Base-by-base conservation (phyloP, 2,329 filamentous ascomycete genomes). In the Sordariomycetes sp. region DNA sequence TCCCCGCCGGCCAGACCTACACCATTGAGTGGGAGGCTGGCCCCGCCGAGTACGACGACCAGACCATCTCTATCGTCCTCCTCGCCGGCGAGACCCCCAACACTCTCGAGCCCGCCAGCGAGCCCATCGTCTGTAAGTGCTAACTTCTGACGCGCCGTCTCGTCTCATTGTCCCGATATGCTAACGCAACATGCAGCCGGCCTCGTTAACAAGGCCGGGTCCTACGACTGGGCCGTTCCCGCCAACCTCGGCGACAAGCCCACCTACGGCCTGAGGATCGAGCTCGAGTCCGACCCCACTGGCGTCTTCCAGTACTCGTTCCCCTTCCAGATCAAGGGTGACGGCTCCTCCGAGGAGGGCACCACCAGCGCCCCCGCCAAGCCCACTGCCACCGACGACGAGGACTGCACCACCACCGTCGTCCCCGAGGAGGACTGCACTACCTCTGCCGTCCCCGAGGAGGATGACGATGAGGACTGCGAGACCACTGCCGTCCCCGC, bases 271-370 rank as follows among this genome's bases (percentile, higher is more conserved):
- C 71, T 86, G 66, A 71, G 74, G 70, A 72, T 86, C 69, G 67
- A 67, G 61, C 72, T 76, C 39, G 74, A 78, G 62, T 69, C 67
- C 61, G 65, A 81, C 70, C 57, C 28, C 28, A 32, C 70, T 24
- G 61, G 54, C 12, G 69, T 75, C 65, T 81, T 80, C 76, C 81
- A 85, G 75, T 85, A 78, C 76, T 82, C 79, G 58, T 77, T 76
- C 72, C 80, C 80, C 63, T 86, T 86, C 74, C 63, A 72, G 65
- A 81, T 82, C 64, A 65, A 66, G 57, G 70, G 65, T 53, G 65
- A 60, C 52, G 64, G 60, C 28, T 63, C 62, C 60, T 32, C 28
- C 28, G 28, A 32, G 4, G 8, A 32, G 28, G 28, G 4, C 28
- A 32, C 28, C 28, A 32, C 28, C 28, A 32, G 69, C 64, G 58